A percentile compares a stretch with the other conserved stretches of the same genome.
Conservation (phyloP, 257 asterid species). For the Rehmannia glutinosa region DNA sequence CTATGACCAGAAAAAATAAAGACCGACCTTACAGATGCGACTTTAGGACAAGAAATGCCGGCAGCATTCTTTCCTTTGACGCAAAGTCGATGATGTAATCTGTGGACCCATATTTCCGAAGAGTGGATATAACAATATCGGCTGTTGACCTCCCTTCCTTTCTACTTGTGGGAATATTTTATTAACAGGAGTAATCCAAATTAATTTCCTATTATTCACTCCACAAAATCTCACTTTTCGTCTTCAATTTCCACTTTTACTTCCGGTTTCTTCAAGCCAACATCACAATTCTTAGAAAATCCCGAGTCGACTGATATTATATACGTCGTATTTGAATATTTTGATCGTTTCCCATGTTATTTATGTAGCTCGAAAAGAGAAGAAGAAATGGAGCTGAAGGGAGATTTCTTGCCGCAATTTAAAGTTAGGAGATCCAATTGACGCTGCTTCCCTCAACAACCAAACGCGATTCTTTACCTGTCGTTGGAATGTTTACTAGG, state of each 20-base stretch:
- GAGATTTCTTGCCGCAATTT: conserved; percentile 44
- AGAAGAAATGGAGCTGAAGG: conserved; percentile 60
- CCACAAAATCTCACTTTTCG: neutral
- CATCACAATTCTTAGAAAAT: neutral
- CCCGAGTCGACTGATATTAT: neutral
- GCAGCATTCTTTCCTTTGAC: no score
- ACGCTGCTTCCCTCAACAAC: conserved; percentile 23
- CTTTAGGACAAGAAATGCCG: no score
- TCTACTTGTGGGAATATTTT: neutral
- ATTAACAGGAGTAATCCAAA: neutral
- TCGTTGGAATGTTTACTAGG: conserved; percentile 39
- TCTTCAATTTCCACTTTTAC: conserved; percentile 3
- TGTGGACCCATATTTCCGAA: neutral
- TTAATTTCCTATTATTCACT: neutral
- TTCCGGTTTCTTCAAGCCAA: neutral
- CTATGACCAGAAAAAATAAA: no score
- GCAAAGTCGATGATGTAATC: no score
- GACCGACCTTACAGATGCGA: no score
- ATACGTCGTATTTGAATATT: neutral
- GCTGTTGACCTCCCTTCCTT: conserved; percentile 6
- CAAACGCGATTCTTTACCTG: conserved; percentile 26
- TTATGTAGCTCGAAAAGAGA: neutral
- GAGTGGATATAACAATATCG: conserved; percentile 8
- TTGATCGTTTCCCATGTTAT: conserved; percentile 15
- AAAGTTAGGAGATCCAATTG: conserved; percentile 29